phyloP scores from a whole-genome alignment of 345 rosid genomes.

The Hevea brasiliensis region DNA sequence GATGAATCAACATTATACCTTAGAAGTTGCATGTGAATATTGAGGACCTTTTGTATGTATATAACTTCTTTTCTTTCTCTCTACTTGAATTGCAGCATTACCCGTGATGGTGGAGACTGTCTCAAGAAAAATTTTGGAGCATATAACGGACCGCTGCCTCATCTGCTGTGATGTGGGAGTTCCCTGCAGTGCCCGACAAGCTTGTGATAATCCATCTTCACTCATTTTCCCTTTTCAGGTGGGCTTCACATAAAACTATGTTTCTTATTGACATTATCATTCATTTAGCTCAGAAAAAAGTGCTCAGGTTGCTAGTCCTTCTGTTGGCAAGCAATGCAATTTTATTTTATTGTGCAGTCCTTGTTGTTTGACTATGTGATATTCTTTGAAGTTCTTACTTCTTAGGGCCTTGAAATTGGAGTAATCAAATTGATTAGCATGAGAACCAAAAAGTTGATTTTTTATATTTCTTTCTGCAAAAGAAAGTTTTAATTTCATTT shows the following conservation, averaged over 20 bases:
- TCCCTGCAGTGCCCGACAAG: constrained; percentile 83
- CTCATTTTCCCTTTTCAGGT: constrained; percentile 98
- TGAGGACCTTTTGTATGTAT: neutral
- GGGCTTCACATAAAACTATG: constrained; percentile 16
- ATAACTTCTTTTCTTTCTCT: neutral
- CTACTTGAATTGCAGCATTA: constrained; percentile 55
- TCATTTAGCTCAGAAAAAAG: neutral
- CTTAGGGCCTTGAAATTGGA: neutral
- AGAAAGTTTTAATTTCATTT: neutral
- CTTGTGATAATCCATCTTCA: constrained; percentile 86
- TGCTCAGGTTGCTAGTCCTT: neutral
- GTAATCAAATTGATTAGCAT: neutral
- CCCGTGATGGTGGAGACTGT: constrained; percentile 82
- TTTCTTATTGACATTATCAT: neutral
- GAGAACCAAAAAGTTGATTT: neutral
- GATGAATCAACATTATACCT: neutral
- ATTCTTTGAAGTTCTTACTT: neutral
- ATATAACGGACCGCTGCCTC: constrained; percentile 83
- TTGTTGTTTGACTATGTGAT: neutral
- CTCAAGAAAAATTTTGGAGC: constrained; percentile 73
- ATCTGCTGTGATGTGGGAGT: constrained; percentile 92
- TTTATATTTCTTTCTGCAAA: neutral
- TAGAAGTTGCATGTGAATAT: neutral
- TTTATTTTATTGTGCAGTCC: neutral
- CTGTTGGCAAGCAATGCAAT: neutral